Evolutionary conservation across 495 filamentous ascomycete species (phyloP).

Genomic region (Cryomyces antarcticus): DNA sequence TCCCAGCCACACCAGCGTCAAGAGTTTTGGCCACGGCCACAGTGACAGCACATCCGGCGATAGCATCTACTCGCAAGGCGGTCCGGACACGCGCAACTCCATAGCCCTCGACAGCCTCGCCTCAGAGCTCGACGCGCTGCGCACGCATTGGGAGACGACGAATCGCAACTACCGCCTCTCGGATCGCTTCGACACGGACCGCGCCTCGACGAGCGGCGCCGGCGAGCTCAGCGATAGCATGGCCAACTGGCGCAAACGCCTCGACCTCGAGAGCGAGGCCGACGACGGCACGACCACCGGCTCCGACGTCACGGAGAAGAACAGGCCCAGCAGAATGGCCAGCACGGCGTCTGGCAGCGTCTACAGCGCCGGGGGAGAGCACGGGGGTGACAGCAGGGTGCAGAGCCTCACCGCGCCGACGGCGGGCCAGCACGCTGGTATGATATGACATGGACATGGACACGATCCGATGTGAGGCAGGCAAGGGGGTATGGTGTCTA

Average conservation of each 20-base stretch:
- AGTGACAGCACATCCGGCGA: constrained; percentile 13
- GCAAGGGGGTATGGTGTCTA: no score
- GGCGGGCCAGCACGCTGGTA: no score
- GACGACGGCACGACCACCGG: no score
- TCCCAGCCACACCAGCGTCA: constrained; percentile 21
- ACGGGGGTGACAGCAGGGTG: no score
- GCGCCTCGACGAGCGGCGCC: no score
- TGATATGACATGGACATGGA: no score
- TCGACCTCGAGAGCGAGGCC: neutral
- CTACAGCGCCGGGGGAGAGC: no score
- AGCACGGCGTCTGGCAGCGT: no score
- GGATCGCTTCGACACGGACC: constrained; percentile 22
- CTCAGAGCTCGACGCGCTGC: constrained; percentile 70
- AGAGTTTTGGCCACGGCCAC: neutral
- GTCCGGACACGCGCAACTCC: constrained; percentile 45
- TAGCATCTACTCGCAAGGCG: constrained; percentile 7
- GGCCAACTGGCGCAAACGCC: neutral
- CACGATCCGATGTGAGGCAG: no score
- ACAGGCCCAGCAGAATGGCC: no score
- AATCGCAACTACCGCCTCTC: constrained; percentile 85
- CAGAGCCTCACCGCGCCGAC: no score
- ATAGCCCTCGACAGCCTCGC: constrained; percentile 81
- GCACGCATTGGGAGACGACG: constrained; percentile 84
- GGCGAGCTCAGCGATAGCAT: neutral
- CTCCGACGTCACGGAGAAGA: no score